Percentiles rank a stretch among this genome's conserved stretches.
These are phyloP conservation scores for Yarrowia bubula DNA, from an alignment of 805 yeast genomes.

Conservation along the genomic window DNA sequence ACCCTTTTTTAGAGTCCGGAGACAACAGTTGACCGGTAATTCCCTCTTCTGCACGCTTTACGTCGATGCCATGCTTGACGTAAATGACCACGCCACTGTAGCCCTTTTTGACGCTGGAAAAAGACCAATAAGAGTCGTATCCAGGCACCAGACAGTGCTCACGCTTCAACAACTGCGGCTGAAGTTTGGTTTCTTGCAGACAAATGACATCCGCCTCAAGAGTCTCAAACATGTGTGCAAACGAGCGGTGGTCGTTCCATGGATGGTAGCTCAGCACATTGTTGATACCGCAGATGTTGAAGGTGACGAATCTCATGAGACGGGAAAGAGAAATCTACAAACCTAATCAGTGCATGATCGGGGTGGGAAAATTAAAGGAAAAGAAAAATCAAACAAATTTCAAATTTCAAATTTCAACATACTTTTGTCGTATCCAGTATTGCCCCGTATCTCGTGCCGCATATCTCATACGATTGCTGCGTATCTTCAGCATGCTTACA, in stretches of 20 bases:
- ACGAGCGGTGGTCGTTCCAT: slow-evolving; percentile 57
- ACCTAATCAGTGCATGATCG: too few species aligned
- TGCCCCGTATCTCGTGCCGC: too few species aligned
- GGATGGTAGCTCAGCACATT: slow-evolving; percentile 82
- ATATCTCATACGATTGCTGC: too few species aligned
- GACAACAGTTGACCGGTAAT: slow-evolving; percentile 62
- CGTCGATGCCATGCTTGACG: slow-evolving; percentile 52
- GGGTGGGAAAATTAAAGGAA: too few species aligned
- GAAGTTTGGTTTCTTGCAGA: slow-evolving; percentile 80
- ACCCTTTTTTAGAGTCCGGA: slow-evolving; percentile 29
- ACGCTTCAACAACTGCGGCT: slow-evolving; percentile 48
- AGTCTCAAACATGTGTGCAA: slow-evolving; percentile 47
- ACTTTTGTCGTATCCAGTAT: too few species aligned
- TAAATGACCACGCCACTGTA: slow-evolving; percentile 92
- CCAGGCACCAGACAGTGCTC: slow-evolving; percentile 53
- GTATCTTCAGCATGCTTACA: too few species aligned
- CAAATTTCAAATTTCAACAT: too few species aligned
- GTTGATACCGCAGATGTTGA: slow-evolving; percentile 81
- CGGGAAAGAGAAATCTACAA: too few species aligned
- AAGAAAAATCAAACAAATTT: too few species aligned
- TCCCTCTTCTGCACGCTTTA: slow-evolving; percentile 84
- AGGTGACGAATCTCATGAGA: slow-evolving; percentile 55
- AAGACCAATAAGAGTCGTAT: slow-evolving; percentile 62
- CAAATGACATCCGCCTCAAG: slow-evolving; percentile 76
- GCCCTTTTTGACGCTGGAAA: slow-evolving; percentile 71